Base-by-base conservation (phyloP, 1,139 yeast species). In the Pichia sp. region DNA sequence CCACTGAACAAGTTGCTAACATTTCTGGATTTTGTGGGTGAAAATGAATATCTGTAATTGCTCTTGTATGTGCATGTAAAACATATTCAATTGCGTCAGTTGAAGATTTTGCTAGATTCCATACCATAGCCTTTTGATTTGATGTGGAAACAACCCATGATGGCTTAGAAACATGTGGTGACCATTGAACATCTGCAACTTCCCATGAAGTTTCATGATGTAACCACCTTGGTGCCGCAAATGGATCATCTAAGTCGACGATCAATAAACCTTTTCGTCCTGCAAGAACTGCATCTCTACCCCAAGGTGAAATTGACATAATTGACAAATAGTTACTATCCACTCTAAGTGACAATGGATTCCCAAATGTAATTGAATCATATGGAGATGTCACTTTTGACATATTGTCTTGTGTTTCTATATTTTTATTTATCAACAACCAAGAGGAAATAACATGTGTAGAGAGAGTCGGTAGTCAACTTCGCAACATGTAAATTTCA, bases 101-200 rank as follows among this genome's bases (percentile, higher is more conserved):
- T 0, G 93, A 83, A 0, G 89, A 82, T 58, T 93, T 72, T 1
- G 87, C 81, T 58, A 93, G 71, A 68, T 93, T 95, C 99, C 99
- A 93, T 4, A 93, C 81, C 61, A 93, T 73, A 0, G 96, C 98
- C 68, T 93, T 91, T 65, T 93, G 99, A 67, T 93, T 93, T 2
- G 96, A 87, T 0, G 98, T 90, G 0, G 96, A 87, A 0, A 91
- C 85, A 50, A 95, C 90, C 96, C 97, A 90, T 19, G 86, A 77
- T 0, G 96, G 95, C 57, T 87, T 87, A 0, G 82, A 76, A 13
- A 78, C 75, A 65, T 89, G 95, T 0, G 98, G 97, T 3, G 95
- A 88, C 98, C 99, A 93, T 67, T 93, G 98, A 0, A 91, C 97
- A 66, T 93, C 97, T 0, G 99, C 97, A 2, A 93, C 99, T 67